phyloP scores from a whole-genome alignment of 1,284 basidiomycete genomes.

The Pseudozyma thailandica region DNA sequence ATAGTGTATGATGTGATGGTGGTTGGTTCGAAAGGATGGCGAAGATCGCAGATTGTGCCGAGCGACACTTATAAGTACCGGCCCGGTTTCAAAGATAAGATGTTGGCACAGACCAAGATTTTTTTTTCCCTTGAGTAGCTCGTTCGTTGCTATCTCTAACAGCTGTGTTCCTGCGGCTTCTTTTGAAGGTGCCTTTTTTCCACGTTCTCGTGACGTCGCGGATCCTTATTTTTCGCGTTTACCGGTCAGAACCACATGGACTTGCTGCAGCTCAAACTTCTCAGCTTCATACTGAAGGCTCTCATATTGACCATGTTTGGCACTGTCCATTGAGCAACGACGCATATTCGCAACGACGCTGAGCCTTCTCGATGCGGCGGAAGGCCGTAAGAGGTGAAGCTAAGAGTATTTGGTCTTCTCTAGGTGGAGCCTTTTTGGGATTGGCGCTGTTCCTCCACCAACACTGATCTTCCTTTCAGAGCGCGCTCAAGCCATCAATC shows the following conservation, averaged over 20 bases:
- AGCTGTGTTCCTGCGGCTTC: conserved; percentile 5
- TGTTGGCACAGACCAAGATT: conserved; percentile 14
- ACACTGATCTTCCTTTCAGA: too few species aligned
- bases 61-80: not conserved
- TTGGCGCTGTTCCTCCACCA: conserved; percentile 16
- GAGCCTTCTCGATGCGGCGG: too few species aligned
- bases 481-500: conserved; percentile 6
- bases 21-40: conserved; percentile 1
- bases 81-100: conserved; percentile 16
- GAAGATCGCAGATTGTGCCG: not conserved
- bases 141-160: too few species aligned
- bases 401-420: too few species aligned
- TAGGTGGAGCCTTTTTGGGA: too few species aligned
- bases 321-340: too few species aligned
- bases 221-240: conserved; percentile 7
- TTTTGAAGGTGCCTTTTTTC: not conserved
- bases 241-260: conserved; percentile 4
- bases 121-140: conserved; percentile 1
- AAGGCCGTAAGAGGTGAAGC: too few species aligned
- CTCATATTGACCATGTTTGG: conserved; percentile 1
- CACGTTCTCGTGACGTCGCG: not conserved
- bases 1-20: not conserved
- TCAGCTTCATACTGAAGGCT: too few species aligned
- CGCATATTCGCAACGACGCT: too few species aligned
- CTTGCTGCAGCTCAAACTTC: too few species aligned